phyloP scores from a whole-genome alignment of 768 basidiomycete species.

The Leucosporidium scottii region DNA sequence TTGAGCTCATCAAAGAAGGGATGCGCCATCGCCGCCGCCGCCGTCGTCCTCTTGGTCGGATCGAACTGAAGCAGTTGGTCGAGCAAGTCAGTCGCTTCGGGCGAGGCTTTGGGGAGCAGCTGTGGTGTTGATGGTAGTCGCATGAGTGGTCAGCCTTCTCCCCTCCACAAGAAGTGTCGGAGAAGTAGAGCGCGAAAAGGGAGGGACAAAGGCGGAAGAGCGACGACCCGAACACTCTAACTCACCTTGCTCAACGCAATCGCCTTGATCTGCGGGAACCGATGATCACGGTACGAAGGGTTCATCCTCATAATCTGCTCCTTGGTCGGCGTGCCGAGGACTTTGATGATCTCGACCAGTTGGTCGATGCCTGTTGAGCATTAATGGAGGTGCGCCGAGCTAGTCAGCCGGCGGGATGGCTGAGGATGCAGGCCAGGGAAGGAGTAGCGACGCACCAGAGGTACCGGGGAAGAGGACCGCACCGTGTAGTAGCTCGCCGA shows the following conservation, averaged over 20 bases:
- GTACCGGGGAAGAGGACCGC: constrained; percentile 97
- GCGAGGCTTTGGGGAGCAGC: constrained; percentile 89
- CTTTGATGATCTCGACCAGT: constrained; percentile 98
- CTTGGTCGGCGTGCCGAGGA: constrained; percentile 90
- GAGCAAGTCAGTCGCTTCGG: constrained; percentile 88
- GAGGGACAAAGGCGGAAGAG: not conserved
- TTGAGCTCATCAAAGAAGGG: constrained; percentile 96
- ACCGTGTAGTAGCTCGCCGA: constrained; percentile 97
- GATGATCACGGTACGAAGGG: constrained; percentile 99
- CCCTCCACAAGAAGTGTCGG: no score
- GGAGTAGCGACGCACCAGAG: constrained; percentile 44
- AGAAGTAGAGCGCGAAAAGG: no score
- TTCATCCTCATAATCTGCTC: constrained; percentile 99
- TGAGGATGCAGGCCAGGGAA: constrained; percentile 47
- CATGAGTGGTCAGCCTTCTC: not conserved
- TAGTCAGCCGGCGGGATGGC: no score
- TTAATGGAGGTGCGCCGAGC: no score
- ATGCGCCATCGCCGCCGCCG: constrained; percentile 64
- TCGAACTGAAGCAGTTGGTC: constrained; percentile 89
- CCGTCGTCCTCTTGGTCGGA: constrained; percentile 75
- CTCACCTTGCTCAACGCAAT: not conserved
- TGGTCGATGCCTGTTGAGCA: constrained; percentile 99
- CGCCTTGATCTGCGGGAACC: constrained; percentile 98
- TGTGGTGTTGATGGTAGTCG: not conserved
- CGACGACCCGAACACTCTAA: no score